A percentile compares a stretch with the other conserved stretches of the same genome.
These are phyloP conservation scores for Kwoniella shivajii DNA, from an alignment of 1,284 basidiomycete genomes.

Conservation along the genomic window DNA sequence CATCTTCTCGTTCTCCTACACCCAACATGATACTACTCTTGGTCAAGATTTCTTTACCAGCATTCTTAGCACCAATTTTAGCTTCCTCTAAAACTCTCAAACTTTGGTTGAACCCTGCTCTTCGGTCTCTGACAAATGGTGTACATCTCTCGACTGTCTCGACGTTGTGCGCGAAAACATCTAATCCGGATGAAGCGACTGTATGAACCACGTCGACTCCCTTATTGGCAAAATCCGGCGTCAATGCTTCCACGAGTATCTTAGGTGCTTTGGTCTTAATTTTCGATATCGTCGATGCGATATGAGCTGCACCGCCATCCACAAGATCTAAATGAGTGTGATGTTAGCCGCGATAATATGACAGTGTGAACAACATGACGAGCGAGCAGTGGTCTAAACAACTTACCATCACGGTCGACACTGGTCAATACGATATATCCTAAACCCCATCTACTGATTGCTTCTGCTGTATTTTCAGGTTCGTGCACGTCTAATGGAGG, in stretches of 20 bases:
- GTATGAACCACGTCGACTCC: constrained; percentile 68
- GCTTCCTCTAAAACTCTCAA: constrained; percentile 81
- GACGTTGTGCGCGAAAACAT: constrained; percentile 98
- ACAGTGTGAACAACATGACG: neutral
- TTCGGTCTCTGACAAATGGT: constrained; percentile 90
- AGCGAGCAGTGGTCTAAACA: neutral
- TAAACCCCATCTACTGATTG: constrained; percentile 95
- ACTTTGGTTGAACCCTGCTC: constrained; percentile 90
- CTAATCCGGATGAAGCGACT: constrained; percentile 88
- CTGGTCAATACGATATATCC: constrained; percentile 98
- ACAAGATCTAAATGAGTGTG: constrained; percentile 67
- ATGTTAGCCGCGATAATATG: neutral
- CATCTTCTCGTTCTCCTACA: constrained; percentile 85
- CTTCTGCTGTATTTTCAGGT: constrained; percentile 97
- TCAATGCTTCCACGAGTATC: constrained; percentile 95
- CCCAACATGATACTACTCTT: constrained; percentile 99
- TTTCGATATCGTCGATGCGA: constrained; percentile 89
- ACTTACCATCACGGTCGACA: constrained; percentile 91
- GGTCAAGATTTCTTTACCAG: constrained; percentile 78
- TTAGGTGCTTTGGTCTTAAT: constrained; percentile 96
- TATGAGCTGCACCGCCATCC: constrained; percentile 91
- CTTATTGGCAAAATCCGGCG: constrained; percentile 88
- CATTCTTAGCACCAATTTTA: constrained; percentile 77
- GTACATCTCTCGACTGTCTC: constrained; percentile 94
- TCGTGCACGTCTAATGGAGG: constrained; percentile 94